Percentiles rank a stretch among this genome's conserved stretches.
These are phyloP conservation scores for Paramecium caudatum DNA, from an alignment of 73 alveolate genomes.

Conservation along the genomic window DNA sequence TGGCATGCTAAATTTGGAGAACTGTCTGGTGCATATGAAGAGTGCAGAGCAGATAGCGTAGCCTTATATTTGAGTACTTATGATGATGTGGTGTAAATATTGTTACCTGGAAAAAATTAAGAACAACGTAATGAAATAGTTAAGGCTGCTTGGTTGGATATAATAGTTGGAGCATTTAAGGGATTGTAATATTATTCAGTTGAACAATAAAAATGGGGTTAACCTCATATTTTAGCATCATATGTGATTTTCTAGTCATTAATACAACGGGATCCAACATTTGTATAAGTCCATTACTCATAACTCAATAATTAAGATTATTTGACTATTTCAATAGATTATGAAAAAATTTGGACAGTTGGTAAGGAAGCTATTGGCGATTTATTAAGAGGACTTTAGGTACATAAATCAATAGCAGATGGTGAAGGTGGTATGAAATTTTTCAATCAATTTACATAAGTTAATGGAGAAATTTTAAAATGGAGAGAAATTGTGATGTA, in stretches of 20 bases:
- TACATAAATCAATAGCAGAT: constrained; percentile 73
- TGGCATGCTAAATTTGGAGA: constrained; percentile 95
- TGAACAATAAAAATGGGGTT: constrained; percentile 86
- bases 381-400: constrained; percentile 61
- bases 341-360: constrained; percentile 81
- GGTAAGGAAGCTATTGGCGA: constrained; percentile 82
- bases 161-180: constrained; percentile 79
- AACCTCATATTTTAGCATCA: constrained; percentile 86
- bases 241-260: constrained; percentile 87
- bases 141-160: constrained; percentile 85
- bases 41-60: constrained; percentile 95
- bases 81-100: constrained; percentile 87
- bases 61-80: constrained; percentile 92
- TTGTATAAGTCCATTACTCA: constrained; percentile 73
- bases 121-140: constrained; percentile 82
- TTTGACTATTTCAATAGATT: constrained; percentile 78
- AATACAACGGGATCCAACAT: constrained; percentile 76
- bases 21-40: constrained; percentile 92
- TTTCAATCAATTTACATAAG: constrained; percentile 69
- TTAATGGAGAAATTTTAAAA: constrained; percentile 64
- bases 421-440: constrained; percentile 68
- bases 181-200: constrained; percentile 83
- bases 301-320: constrained; percentile 80
- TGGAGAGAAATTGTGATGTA: constrained; percentile 69
- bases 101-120: constrained; percentile 59